Evolutionary conservation across 2,329 filamentous ascomycete genomes (phyloP), one percentile per base, ranked within the genome.

Genomic region (Fusarium paranaense): DNA sequence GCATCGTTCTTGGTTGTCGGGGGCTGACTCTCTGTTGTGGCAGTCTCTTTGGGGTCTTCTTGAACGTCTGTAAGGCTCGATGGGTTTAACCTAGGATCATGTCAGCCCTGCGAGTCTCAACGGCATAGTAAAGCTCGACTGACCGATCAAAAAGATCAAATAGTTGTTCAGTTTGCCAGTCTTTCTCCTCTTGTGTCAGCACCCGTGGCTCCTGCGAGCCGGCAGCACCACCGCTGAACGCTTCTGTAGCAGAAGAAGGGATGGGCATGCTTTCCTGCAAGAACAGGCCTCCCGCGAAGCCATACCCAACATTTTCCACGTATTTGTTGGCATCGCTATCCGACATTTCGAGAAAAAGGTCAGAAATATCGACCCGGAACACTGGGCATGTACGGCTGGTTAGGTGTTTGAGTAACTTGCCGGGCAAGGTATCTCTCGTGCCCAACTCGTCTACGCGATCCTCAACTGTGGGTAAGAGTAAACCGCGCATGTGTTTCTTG

Each of bases 151-250:
- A 98, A 4, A 98, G 85, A 14, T 98, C 95, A 84, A 97, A 98
- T 1, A 98, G 83, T 66, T 91, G 90, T 82, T 98, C 96, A 0
- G 95, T 96, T 80, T 99, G 97, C 67, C 94, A 88, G 82, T 98
- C 94, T 82, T 96, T 98, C 84, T 98, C 96, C 74, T 95, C 95
- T 56, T 94, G 87, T 0, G 93, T 97, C 96, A 98, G 98, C 58
- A 93, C 90, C 2, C 91, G 90, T 13, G 87, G 81, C 67, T 82
- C 85, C 52, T 76, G 79, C 3, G 75, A 72, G 16, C 82, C 76
- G 74, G 78, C 32, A 62, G 76, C n/a, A 40, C 79, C 73, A 59
- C 81, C 79, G 69, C 78, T 81, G 67, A 82, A 80, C 13, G 77
- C 79, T 75, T 92, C 88, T 11, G 90, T 84, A 1, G 91, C 89